Base-by-base conservation (phyloP, 108 stramenopile genomes). In the Nitzschia palea region DNA sequence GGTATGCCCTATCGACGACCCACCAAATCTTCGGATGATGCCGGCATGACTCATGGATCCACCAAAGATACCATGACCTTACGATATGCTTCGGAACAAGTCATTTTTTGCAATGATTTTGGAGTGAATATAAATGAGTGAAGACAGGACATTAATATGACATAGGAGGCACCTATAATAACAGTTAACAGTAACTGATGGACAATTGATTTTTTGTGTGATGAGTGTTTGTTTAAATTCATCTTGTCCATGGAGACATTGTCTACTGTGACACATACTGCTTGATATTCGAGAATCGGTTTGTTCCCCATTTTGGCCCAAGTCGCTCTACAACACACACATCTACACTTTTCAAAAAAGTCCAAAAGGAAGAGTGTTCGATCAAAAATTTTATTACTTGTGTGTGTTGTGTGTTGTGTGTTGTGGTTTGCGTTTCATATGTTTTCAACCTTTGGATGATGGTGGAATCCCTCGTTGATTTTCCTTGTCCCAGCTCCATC, bases 91-190 rank as follows among this genome's bases (percentile, higher is more conserved):
- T 43, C 52, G 22, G 76, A 81, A 30, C 78, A 84, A 44, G 67
- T 86, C 22, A 68, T 91, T 15, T 85, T 68, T 66, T 79, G 51
- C 14, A 81, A 90, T 71, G 2, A 17, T 17, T 90, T 87, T 74
- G 71, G 71, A 43, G 27, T 37, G 8, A n/a, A n/a, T n/a, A n/a
- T n/a, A n/a, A n/a, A n/a, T n/a, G n/a, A n/a, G n/a, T n/a, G n/a
- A n/a, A n/a, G n/a, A n/a, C n/a, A n/a, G n/a, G n/a, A n/a, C n/a
- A n/a, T n/a, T n/a, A n/a, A n/a, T n/a, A n/a, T n/a, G n/a, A n/a
- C n/a, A n/a, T n/a, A n/a, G n/a, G n/a, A n/a, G n/a, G n/a, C n/a
- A n/a, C n/a, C n/a, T n/a, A n/a, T n/a, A n/a, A n/a, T n/a, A n/a
- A n/a, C n/a, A n/a, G n/a, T n/a, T n/a, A n/a, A n/a, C n/a, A n/a